Evolutionary conservation across 768 basidiomycete genomes (phyloP).

Genomic region (Trametopsis cervina): DNA sequence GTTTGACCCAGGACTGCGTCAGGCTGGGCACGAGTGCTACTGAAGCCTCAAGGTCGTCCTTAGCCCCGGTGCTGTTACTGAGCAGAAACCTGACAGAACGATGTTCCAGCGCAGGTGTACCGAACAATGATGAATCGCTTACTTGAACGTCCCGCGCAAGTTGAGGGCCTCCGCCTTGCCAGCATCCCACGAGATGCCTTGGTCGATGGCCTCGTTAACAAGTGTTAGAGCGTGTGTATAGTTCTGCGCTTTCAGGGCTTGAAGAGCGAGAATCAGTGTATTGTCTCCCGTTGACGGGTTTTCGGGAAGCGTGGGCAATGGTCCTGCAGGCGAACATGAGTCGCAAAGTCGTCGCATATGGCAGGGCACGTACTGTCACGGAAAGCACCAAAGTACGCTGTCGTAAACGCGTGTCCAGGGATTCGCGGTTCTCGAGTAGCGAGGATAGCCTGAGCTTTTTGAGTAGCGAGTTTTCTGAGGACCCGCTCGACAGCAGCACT

Average conservation of each 20-base stretch:
- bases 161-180: conserved; percentile 87
- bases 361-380: conserved; percentile 56
- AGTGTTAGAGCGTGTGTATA: conserved; percentile 76
- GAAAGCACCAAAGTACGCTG: conserved; percentile 96
- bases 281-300: conserved; percentile 73
- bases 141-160: conserved; percentile 95
- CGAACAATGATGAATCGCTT: conserved; percentile 21
- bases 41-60: conserved; percentile 74
- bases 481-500: conserved; percentile 87
- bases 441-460: conserved; percentile 69
- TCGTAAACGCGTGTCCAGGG: conserved; percentile 87
- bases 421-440: conserved; percentile 69
- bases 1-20: conserved; percentile 91
- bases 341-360: neutral
- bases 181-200: conserved; percentile 70
- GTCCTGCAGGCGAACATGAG: conserved; percentile 32
- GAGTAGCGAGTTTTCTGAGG: conserved; percentile 70
- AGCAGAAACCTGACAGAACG: conserved; percentile 65
- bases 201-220: conserved; percentile 79
- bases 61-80: conserved; percentile 75
- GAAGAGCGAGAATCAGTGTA: conserved; percentile 71
- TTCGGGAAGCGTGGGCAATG: conserved; percentile 67
- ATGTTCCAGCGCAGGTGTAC: neutral
- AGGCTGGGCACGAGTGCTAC: conserved; percentile 58
- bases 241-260: conserved; percentile 80